Conservation (phyloP, 2,329 filamentous ascomycete genomes). For the Penicillium hesseltinei region DNA sequence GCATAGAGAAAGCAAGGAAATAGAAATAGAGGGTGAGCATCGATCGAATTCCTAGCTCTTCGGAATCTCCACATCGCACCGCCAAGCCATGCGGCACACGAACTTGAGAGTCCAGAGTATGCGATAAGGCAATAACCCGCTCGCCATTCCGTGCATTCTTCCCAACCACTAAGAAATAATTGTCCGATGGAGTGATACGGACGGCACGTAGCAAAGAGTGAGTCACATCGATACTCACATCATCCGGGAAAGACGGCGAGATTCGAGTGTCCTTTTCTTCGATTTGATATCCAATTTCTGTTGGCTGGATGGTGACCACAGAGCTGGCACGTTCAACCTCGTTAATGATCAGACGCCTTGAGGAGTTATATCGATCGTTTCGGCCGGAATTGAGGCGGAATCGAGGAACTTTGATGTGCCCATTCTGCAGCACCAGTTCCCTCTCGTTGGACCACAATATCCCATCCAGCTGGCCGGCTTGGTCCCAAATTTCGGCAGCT, state of each 20-base stretch:
- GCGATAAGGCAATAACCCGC: constrained; percentile 12
- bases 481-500: constrained; percentile 17
- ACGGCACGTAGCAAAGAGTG: constrained; percentile 16
- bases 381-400: constrained; percentile 14
- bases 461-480: constrained; percentile 5
- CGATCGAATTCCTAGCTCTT: constrained; percentile 4
- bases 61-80: constrained; percentile 4
- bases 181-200: constrained; percentile 3
- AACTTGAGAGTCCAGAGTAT: constrained; percentile 13
- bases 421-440: constrained; percentile 27
- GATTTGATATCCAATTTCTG: constrained; percentile 11
- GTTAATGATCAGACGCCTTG: constrained; percentile 19
- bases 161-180: constrained; percentile 18
- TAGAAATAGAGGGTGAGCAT: constrained; percentile 17
- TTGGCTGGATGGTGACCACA: constrained; percentile 5
- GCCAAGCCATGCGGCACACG: constrained; percentile 5
- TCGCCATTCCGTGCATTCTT: background rate
- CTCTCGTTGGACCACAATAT: constrained; percentile 32
- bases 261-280: background rate
- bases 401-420: constrained; percentile 30
- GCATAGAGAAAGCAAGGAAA: constrained; percentile 13
- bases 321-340: constrained; percentile 5
- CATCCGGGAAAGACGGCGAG: background rate
- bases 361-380: constrained; percentile 28
- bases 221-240: constrained; percentile 10